phyloP scores from a whole-genome alignment of 306 rosid species.

The Prunus persica region Prunus_persica_NCBIv2 NC_034014.1:5849001-5849500 shows the following conservation, averaged over 20 bases:
- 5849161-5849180: neutral
- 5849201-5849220: neutral
- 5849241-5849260: neutral
- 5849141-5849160: neutral
- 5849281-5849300: neutral
- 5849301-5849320: neutral
- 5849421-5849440: too few relatives aligned
- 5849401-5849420: too few relatives aligned
- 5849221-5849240: neutral
- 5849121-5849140: neutral
- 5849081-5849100: neutral
- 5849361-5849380: neutral
- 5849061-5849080: neutral
- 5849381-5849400: neutral
- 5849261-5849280: neutral
- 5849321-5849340: neutral
- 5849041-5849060: neutral
- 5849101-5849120: neutral
- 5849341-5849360: neutral
- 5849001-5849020: conserved; percentile 76
- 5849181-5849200: neutral
- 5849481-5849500: too few relatives aligned
- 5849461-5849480: neutral
- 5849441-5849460: neutral
- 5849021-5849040: neutral